A percentile compares a stretch with the other conserved stretches of the same genome.
Evolutionary conservation across 768 basidiomycete genomes (phyloP).

Genomic region (Boletus pseudopeckii): DNA sequence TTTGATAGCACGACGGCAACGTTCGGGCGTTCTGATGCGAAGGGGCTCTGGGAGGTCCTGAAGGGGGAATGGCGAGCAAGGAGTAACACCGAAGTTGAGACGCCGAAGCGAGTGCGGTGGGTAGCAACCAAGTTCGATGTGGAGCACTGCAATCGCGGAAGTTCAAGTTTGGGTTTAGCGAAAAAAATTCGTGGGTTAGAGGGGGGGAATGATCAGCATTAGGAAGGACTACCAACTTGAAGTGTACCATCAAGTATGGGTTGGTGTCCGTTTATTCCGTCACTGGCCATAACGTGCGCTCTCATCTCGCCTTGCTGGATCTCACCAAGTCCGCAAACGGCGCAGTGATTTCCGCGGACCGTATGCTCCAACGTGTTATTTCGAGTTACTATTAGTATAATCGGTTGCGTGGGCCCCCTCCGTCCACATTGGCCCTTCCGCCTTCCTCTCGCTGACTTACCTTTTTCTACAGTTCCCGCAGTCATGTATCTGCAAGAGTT

Average conservation of each 20-base stretch:
- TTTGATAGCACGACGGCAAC: slow-evolving; percentile 12
- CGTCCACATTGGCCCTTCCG: slow-evolving; percentile 7
- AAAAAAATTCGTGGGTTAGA: neutral
- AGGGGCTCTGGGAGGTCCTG: slow-evolving; percentile 2
- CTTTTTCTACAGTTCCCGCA: slow-evolving; percentile 9
- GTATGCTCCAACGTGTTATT: slow-evolving; percentile 22
- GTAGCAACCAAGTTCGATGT: slow-evolving; percentile 19
- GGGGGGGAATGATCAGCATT: too few species aligned
- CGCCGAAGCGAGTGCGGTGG: slow-evolving; percentile 15
- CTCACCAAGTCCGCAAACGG: slow-evolving; percentile 25
- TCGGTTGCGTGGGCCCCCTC: slow-evolving; percentile 20
- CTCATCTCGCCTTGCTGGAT: slow-evolving; percentile 21
- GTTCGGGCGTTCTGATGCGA: slow-evolving; percentile 6
- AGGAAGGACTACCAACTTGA: too few species aligned
- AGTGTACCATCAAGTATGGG: too few species aligned
- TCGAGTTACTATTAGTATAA: slow-evolving; percentile 16
- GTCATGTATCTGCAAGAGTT: slow-evolving; percentile 10
- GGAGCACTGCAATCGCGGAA: slow-evolving; percentile 9
- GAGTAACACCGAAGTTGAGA: slow-evolving; percentile 10
- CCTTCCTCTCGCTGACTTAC: slow-evolving; percentile 17
- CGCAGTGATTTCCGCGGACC: slow-evolving; percentile 32
- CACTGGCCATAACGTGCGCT: neutral
- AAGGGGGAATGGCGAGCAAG: slow-evolving; percentile 2
- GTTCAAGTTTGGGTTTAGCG: neutral
- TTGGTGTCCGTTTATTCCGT: neutral